phyloP scores from a whole-genome alignment of 1,139 yeast species.

The Lodderomyces theae region DNA sequence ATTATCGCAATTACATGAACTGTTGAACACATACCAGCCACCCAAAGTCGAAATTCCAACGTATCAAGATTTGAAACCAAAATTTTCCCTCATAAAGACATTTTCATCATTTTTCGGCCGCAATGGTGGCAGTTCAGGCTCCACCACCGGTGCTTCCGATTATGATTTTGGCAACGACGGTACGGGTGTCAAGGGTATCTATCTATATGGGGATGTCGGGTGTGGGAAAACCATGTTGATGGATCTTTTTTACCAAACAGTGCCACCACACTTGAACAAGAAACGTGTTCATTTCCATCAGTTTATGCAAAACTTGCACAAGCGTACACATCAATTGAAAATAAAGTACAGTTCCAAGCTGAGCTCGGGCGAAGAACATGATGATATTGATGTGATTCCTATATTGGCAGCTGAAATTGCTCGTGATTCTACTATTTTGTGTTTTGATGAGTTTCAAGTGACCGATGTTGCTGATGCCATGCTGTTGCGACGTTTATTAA shows the following conservation, averaged over 20 bases:
- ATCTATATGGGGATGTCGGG: constrained; percentile 95
- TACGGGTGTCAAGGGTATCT: constrained; percentile 67
- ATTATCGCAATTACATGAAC: constrained; percentile 51
- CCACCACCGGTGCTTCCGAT: constrained; percentile 1
- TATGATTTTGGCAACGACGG: constrained; percentile 1
- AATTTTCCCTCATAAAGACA: constrained; percentile 38
- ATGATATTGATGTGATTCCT: constrained; percentile 81
- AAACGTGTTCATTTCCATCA: constrained; percentile 90
- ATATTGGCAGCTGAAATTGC: constrained; percentile 82
- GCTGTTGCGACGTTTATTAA: constrained; percentile 75
- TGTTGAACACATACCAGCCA: constrained; percentile 50
- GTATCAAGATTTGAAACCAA: constrained; percentile 40
- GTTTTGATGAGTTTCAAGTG: constrained; percentile 95
- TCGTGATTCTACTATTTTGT: constrained; percentile 67
- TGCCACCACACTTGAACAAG: constrained; percentile 75
- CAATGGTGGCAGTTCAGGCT: constrained; percentile 6
- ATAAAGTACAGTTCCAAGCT: constrained; percentile 36
- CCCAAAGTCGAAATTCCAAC: constrained; percentile 53
- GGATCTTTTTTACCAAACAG: constrained; percentile 87
- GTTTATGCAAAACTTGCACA: constrained; percentile 92
- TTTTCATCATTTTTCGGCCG: constrained; percentile 34
- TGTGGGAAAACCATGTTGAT: constrained; percentile 98
- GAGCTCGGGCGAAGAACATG: constrained; percentile 19
- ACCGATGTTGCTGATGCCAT: constrained; percentile 98
- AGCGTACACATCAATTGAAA: constrained; percentile 77